Evolutionary conservation across 371 early-diverging fungal genomes (phyloP), one percentile per base, ranked within the genome.

Genomic region (Parasitella parasitica): DNA sequence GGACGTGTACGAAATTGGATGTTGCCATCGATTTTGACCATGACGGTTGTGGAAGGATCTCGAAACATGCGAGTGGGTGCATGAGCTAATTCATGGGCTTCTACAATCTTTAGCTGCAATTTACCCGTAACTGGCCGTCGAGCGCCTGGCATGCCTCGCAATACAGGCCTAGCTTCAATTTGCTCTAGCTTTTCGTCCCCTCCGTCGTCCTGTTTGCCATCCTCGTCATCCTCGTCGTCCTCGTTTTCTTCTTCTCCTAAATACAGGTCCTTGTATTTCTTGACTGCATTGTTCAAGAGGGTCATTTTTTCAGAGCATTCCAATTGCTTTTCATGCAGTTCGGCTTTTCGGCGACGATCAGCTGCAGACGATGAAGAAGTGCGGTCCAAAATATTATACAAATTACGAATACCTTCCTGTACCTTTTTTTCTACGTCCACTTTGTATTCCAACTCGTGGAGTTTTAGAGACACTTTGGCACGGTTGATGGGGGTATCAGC

Each of bases 381-480:
- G 9, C 55, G 50, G 5, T 83, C 78, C 60, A 81, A 61, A n/a
- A 76, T 73, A 30, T 61, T 59, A 48, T 73, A 73, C 39, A 83
- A 59, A 3, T 81, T 80, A 32, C 70, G 67, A 12, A 83, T 80
- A 9, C 93, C 94, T 39, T 91, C 89, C 55, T 86, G 83, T 6
- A 95, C 86, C 70, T 92, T 91, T 64, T 83, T 87, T 80, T 97
- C 97, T 7, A 95, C 87, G 52, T 93, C 90, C 4, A 96, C 86
- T 74, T 94, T 94, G 64, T 85, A 87, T 39, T 89, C 85, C 50
- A 95, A 75, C 65, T 94, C 93, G 26, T 87, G 86, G 22, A 95
- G 75, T 72, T 92, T 93, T 59, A 89, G 76, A 20, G 91, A 87
- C n/a, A 96, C 87, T 68, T 94, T 93, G 50, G 89, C 89, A n/a